Evolutionary conservation across 495 filamentous ascomycete genomes (phyloP).

Genomic region (Trichodelitschia bisporula): DNA sequence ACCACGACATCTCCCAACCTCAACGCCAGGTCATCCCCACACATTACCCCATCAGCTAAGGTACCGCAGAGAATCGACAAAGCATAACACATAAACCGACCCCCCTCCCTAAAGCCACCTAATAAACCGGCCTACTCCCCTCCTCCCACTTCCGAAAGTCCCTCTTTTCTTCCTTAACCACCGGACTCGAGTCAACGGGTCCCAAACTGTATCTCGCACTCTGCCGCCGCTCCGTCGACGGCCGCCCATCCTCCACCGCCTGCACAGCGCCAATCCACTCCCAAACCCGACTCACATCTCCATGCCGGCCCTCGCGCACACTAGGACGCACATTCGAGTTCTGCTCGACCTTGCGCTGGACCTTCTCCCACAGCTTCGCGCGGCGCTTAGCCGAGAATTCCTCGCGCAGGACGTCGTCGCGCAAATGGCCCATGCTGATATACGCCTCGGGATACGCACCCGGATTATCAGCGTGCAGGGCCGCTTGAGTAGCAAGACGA

Average conservation of each 20-base stretch:
- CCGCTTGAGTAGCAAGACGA: conserved; percentile 56
- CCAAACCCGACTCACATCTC: conserved; percentile 77
- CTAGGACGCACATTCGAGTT: conserved; percentile 80
- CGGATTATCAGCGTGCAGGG: conserved; percentile 36
- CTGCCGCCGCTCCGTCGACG: too few species aligned
- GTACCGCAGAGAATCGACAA: too few species aligned
- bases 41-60: too few species aligned
- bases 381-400: conserved; percentile 52
- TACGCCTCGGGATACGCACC: conserved; percentile 40
- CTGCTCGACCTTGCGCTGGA: conserved; percentile 61
- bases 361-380: conserved; percentile 56
- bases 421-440: conserved; percentile 64
- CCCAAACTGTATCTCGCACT: too few species aligned
- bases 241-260: conserved; percentile 14
- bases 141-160: too few species aligned
- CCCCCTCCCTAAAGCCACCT: too few species aligned
- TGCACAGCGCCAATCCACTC: conserved; percentile 69
- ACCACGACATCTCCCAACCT: too few species aligned
- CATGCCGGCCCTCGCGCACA: conserved; percentile 56
- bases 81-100: too few species aligned
- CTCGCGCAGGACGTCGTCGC: conserved; percentile 72
- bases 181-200: too few species aligned
- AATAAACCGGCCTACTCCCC: too few species aligned
- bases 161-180: too few species aligned
- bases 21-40: too few species aligned